These are phyloP conservation scores for Lachancea nothofagi DNA, from an alignment of 805 yeast genomes.

Conservation along the genomic window DNA sequence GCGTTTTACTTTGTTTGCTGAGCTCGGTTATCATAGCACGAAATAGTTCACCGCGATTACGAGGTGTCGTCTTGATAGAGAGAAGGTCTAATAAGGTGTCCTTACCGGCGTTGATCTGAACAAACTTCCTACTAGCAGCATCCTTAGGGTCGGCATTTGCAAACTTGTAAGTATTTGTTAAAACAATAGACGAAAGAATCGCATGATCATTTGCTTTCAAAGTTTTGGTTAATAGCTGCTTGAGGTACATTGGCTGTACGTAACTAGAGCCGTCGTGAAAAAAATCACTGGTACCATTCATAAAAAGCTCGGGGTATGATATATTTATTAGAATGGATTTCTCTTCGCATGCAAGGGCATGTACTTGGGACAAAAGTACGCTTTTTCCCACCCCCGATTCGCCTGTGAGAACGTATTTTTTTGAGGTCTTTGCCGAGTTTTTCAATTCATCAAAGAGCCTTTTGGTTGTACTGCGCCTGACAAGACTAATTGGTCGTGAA, in stretches of 20 bases:
- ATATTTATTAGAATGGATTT: slow-evolving; percentile 62
- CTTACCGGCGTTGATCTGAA: slow-evolving; percentile 25
- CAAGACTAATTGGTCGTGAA: slow-evolving; percentile 51
- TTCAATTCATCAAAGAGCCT: slow-evolving; percentile 38
- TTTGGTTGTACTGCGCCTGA: slow-evolving; percentile 44
- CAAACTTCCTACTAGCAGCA: slow-evolving; percentile 23
- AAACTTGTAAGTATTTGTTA: slow-evolving; percentile 34
- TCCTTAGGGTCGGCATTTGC: slow-evolving; percentile 32
- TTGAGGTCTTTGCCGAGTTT: slow-evolving; percentile 34
- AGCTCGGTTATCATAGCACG: slow-evolving; percentile 53
- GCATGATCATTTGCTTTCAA: slow-evolving; percentile 40
- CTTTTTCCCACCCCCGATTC: slow-evolving; percentile 78
- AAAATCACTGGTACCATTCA: slow-evolving; percentile 73
- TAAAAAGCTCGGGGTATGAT: slow-evolving; percentile 52
- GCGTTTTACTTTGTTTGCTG: slow-evolving; percentile 42
- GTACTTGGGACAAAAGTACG: slow-evolving; percentile 55
- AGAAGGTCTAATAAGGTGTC: slow-evolving; percentile 42
- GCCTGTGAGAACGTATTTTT: slow-evolving; percentile 57
- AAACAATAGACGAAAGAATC: slow-evolving; percentile 32
- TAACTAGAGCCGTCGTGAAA: slow-evolving; percentile 47
- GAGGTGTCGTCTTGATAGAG: slow-evolving; percentile 34
- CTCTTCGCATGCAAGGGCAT: slow-evolving; percentile 33
- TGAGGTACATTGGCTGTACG: slow-evolving; percentile 75
- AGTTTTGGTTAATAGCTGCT: slow-evolving; percentile 51
- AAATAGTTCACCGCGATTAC: slow-evolving; percentile 42